Evolutionary conservation across 2,329 filamentous ascomycete species (phyloP), one percentile per base, ranked within the genome.

Genomic region (Talaromyces albobiverticillius): DNA sequence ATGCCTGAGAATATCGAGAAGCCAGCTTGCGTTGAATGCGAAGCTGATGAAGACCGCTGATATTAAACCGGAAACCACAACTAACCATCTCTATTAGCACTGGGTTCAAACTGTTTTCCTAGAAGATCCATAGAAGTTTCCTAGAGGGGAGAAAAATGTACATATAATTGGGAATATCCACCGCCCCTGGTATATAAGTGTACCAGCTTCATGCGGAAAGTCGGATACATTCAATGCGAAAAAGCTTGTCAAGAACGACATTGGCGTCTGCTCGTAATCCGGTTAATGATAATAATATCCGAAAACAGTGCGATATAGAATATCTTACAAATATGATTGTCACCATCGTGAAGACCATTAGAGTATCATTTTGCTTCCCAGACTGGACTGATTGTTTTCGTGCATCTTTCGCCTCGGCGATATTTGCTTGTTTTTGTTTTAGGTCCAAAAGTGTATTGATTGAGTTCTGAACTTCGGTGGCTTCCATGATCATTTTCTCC

Each of bases 151-250:
- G 26, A 10, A 10, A 10, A 29, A 10, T 29, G 5, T 29, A 60
- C 60, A 59, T 18, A 61, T 55, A 3, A 61, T 59, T 13, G 60
- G 60, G 16, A 61, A 61, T 2, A 61, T 56, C 55, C 55, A 56
- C 11, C 38, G 26, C 4, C 46, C 48, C 43, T 59, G 9, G 25
- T 43, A 60, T 13, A 18, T 25, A 2, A 58, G 38, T 5, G 51
- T 42, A 11, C 29, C 54, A 4, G 23, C 25, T 45, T 50, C 31
- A 22, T 61, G 60, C 2, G 57, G 60, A 41, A 60, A 62, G 13
- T 56, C 42, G 8, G 54, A 46, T 2, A 62, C 47, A 26, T 62
- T 54, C 38, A 62, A 38, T 3, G 57, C 59, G 31, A 62, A 59
- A 1, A 62, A 47, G 14, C 53, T 56, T 3, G 56, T 38, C 18